phyloP scores from a whole-genome alignment of 192 early-diverging fungal species.

The Glomus cerebriforme region DNA sequence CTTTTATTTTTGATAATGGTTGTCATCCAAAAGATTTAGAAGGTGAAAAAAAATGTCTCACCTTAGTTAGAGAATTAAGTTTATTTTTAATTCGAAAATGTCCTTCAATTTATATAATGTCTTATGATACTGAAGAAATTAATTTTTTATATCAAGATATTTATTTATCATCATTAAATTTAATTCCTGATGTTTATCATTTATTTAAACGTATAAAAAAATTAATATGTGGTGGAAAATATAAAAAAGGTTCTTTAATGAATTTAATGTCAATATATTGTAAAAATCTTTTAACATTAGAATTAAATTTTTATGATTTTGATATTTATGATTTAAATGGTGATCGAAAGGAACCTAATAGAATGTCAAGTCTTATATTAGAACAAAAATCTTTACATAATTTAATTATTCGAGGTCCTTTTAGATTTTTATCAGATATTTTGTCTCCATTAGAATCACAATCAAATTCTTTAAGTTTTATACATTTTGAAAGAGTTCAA shows the following conservation, averaged over 20 bases:
- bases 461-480: neutral
- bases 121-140: neutral
- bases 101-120: neutral
- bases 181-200: neutral
- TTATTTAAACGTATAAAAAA: neutral
- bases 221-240: slow-evolving; percentile 2
- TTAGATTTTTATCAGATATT: neutral
- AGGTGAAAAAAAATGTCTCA: neutral
- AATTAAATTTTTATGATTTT: neutral
- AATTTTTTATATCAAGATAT: neutral
- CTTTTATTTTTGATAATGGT: neutral
- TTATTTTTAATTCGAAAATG: neutral
- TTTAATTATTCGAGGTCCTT: neutral
- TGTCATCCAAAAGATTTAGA: neutral
- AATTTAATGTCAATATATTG: neutral
- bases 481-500: neutral
- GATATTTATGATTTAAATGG: slow-evolving; percentile 23
- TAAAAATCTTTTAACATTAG: neutral
- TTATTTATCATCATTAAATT: neutral
- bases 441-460: neutral
- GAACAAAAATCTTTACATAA: neutral
- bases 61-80: neutral
- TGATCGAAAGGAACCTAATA: neutral
- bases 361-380: neutral
- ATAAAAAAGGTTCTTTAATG: slow-evolving; percentile 13